Evolutionary conservation across 1,139 yeast genomes (phyloP), one percentile per base, ranked within the genome.

Genomic region (Eremothecium cymbalariae): DNA sequence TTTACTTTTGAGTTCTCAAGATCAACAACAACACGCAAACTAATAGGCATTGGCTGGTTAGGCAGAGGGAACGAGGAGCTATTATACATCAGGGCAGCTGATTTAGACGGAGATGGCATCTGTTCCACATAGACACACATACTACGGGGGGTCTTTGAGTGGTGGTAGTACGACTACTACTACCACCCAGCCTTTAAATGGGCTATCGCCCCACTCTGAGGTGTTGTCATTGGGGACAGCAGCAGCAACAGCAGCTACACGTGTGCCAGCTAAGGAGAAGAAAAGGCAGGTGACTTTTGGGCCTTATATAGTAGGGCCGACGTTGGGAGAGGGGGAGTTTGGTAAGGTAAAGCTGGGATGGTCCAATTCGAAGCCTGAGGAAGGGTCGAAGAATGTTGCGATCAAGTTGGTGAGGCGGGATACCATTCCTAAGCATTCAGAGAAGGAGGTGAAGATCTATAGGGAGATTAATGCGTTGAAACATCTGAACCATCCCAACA

Each of bases 311-410:
- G 68, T 90, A 6, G 97, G 97, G 3, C 79, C 94, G 14, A 88
- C 97, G 1, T 64, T 90, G n/a, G 98, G 98, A 25, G 95, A 88
- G 62, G 98, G 98, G 28, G 97, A 90, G 57, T 90, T 90, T 59
- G 98, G 97, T 40, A 88, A 88, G 60, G 98, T 90, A 42, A 90
- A 88, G 58, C 67, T 90, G n/a, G 97, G 96, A 13, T 88, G 96
- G 96, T 68, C 94, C 38, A 50, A 41, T 37, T 36, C 40, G 3
- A 32, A 36, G 18, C 31, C 29, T 12, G 24, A 28, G 31, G 42
- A 30, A 19, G 47, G 51, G 31, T 86, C 94, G 4, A 75, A 81
- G 36, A 93, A 85, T 62, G 96, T 88, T 16, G 98, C 98, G 33
- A 86, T 90, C 50, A 90, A 90, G 56, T 72, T 90, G 42, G 85